phyloP scores from a whole-genome alignment of 371 early-diverging fungal species.

The Basidiobolus meristosporus region DNA sequence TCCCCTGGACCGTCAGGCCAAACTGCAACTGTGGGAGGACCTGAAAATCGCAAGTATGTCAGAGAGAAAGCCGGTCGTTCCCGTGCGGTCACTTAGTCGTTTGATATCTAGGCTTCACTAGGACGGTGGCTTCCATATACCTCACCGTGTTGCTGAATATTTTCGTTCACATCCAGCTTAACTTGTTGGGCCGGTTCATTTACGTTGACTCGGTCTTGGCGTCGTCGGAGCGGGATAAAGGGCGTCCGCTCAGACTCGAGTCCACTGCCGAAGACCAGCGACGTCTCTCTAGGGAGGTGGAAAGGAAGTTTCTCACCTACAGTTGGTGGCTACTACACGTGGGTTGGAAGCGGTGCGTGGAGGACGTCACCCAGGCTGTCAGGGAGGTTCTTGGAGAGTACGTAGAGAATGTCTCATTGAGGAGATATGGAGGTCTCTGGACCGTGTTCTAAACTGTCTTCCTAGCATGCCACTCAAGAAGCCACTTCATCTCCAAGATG shows the following conservation, averaged over 20 bases:
- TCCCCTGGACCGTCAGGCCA: constrained; percentile 23
- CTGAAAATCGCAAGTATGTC: constrained; percentile 69
- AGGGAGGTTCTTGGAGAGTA: constrained; percentile 43
- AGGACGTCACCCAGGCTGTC: constrained; percentile 39
- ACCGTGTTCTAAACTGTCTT: neutral
- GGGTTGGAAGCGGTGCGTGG: constrained; percentile 62
- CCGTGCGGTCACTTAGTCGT: neutral
- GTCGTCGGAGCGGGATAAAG: constrained; percentile 14
- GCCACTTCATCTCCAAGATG: neutral
- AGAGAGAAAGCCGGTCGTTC: constrained; percentile 2
- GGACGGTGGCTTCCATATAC: constrained; percentile 66
- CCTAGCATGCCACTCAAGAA: neutral
- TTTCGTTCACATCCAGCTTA: constrained; percentile 72
- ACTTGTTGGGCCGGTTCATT: constrained; percentile 74
- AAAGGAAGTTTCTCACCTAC: constrained; percentile 67
- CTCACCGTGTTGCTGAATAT: constrained; percentile 56
- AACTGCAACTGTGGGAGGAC: constrained; percentile 70
- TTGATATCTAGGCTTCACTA: constrained; percentile 38
- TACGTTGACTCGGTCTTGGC: constrained; percentile 73
- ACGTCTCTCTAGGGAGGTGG: constrained; percentile 26
- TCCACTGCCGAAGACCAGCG: constrained; percentile 9
- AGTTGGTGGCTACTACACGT: constrained; percentile 84
- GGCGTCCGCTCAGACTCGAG: constrained; percentile 9
- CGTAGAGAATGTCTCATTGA: constrained; percentile 1
- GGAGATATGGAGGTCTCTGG: constrained; percentile 1